phyloP scores from a whole-genome alignment of 768 basidiomycete species.

The Tulasnella sp. region DNA sequence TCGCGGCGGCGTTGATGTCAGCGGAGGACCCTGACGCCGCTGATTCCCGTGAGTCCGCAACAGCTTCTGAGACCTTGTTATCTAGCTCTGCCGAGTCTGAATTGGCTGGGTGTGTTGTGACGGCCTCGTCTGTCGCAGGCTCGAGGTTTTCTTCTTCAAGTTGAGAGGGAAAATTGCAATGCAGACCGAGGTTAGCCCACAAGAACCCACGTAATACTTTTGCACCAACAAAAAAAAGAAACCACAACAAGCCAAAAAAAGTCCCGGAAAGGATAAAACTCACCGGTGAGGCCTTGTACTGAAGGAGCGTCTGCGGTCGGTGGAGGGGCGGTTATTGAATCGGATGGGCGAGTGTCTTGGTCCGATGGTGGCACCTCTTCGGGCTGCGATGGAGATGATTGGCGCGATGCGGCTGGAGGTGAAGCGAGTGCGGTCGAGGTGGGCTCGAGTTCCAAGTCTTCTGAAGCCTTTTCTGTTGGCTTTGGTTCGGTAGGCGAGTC shows the following conservation, averaged over 20 bases:
- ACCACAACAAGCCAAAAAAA: neutral
- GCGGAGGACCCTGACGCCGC: constrained; percentile 20
- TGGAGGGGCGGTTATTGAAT: neutral
- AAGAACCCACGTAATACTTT: constrained; percentile 15
- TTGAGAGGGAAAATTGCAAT: constrained; percentile 25
- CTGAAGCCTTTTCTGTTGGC: neutral
- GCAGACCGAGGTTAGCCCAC: constrained; percentile 26
- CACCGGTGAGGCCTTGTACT: neutral
- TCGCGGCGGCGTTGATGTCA: constrained; percentile 2
- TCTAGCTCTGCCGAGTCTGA: neutral
- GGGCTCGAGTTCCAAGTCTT: constrained; percentile 1
- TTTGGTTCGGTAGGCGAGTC: neutral
- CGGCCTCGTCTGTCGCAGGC: neutral
- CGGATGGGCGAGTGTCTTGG: constrained; percentile 10
- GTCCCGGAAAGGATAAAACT: constrained; percentile 1
- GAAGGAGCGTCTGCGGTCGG: neutral
- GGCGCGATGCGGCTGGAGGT: constrained; percentile 6
- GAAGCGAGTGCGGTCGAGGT: neutral
- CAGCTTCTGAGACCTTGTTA: neutral
- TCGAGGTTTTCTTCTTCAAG: constrained; percentile 9
- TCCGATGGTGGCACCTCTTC: constrained; percentile 15
- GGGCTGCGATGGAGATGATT: constrained; percentile 17
- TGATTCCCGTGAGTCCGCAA: constrained; percentile 9
- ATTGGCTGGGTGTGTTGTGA: constrained; percentile 3
- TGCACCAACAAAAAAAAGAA: neutral